These are phyloP conservation scores for Akebia trifoliata DNA, from an alignment of 164 flowering plant genomes.

Conservation along the genomic window DNA sequence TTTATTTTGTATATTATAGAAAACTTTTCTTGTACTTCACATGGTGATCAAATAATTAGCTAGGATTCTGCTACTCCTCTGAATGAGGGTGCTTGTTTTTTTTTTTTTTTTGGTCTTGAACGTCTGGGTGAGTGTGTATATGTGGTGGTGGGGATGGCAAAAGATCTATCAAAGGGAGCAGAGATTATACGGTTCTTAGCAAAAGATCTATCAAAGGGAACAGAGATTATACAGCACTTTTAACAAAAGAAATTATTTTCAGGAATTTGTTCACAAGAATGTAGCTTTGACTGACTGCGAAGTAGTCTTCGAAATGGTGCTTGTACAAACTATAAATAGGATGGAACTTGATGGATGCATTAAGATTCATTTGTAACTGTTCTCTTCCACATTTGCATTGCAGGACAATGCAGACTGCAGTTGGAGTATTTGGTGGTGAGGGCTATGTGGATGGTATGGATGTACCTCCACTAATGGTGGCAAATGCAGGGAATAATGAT, in stretches of 20 bases:
- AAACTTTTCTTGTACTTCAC: neutral
- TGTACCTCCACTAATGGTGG: slow-evolving; percentile 71
- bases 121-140: too few relatives aligned
- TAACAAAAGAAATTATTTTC: neutral
- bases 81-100: too few relatives aligned
- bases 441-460: slow-evolving; percentile 48
- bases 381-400: slow-evolving; percentile 12
- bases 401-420: slow-evolving; percentile 98
- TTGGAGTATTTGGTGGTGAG: slow-evolving; percentile 92
- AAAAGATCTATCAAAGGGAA: too few relatives aligned
- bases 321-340: neutral
- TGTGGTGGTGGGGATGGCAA: too few relatives aligned
- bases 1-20: neutral
- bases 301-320: neutral
- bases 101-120: too few relatives aligned
- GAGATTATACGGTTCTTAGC: too few relatives aligned
- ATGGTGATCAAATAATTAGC: too few relatives aligned
- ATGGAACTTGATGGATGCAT: neutral
- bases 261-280: neutral
- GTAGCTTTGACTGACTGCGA: neutral
- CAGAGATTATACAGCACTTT: too few relatives aligned
- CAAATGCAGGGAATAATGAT: slow-evolving; percentile 65
- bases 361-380: neutral
- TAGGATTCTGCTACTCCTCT: too few relatives aligned
- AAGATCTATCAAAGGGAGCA: too few relatives aligned